A percentile compares a stretch with the other conserved stretches of the same genome.
phyloP scores from a whole-genome alignment of 768 basidiomycete genomes.

The Mycena rebaudengoi region DNA sequence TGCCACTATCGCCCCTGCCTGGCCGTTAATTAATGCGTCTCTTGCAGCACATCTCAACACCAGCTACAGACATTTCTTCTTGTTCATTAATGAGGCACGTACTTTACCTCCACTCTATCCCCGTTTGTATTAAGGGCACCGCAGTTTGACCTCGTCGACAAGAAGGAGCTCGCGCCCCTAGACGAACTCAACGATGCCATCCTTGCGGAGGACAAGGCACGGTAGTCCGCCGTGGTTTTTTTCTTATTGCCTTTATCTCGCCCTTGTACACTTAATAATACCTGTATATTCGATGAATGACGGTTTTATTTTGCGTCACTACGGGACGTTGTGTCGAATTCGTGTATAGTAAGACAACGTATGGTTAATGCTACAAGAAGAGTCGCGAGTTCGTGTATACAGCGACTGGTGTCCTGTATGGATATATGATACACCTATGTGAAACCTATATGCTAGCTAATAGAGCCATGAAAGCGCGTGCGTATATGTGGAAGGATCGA shows the following conservation, averaged over 20 bases:
- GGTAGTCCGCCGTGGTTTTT: conserved; percentile 33
- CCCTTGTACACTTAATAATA: conserved; percentile 16
- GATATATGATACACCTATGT: conserved; percentile 24
- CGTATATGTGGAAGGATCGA: conserved; percentile 25
- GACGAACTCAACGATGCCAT: conserved; percentile 97
- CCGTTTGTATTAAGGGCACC: conserved; percentile 13
- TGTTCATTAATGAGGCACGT: conserved; percentile 93
- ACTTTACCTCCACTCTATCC: background rate
- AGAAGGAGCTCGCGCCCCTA: conserved; percentile 93
- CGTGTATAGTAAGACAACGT: conserved; percentile 25
- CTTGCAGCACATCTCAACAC: conserved; percentile 93
- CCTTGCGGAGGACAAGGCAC: conserved; percentile 59
- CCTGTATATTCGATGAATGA: background rate
- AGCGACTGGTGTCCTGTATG: conserved; percentile 14
- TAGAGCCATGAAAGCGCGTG: too few species aligned
- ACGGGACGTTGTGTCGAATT: conserved; percentile 8
- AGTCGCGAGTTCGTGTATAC: conserved; percentile 27
- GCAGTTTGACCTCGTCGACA: conserved; percentile 93
- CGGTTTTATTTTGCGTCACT: background rate
- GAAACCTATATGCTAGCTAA: conserved; percentile 3
- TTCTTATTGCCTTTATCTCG: background rate
- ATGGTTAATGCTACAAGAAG: conserved; percentile 21
- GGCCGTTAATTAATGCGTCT: background rate
- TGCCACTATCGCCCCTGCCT: background rate
- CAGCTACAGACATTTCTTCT: conserved; percentile 97